Evolutionary conservation across 73 alveolate species (phyloP).

Genomic region (Symbiodinium pilosum): DNA sequence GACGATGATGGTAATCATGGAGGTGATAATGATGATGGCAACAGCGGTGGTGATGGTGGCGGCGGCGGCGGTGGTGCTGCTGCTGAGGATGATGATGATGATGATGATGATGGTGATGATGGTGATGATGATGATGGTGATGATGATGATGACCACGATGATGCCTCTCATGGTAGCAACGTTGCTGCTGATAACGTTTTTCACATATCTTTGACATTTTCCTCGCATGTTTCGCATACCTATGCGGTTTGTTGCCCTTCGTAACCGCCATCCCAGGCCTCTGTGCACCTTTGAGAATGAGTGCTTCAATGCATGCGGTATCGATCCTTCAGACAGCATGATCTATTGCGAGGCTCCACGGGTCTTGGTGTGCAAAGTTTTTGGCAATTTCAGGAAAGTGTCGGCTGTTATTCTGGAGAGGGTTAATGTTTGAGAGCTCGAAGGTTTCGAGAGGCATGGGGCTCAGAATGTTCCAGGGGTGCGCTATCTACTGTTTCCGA

Average conservation of each 20-base stretch:
- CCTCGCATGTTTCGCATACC: not conserved
- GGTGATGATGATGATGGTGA: not conserved
- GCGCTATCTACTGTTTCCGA: too few species aligned
- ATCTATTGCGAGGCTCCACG: not conserved
- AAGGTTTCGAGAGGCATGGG: too few species aligned
- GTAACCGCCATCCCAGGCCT: not conserved
- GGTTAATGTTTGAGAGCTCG: too few species aligned
- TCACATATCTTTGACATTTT: too few species aligned
- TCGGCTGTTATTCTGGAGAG: too few species aligned
- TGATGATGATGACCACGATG: not conserved
- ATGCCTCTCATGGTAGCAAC: not conserved
- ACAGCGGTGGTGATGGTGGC: not conserved
- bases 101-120: not conserved
- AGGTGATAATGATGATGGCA: not conserved
- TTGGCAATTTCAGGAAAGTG: too few species aligned
- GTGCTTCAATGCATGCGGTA: conserved; percentile 1
- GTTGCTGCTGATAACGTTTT: not conserved
- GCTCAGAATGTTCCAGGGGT: too few species aligned
- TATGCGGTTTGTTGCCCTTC: not conserved
- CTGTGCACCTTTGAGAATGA: not conserved
- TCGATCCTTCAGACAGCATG: not conserved
- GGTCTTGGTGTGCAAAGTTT: too few species aligned
- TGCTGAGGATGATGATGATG: too few species aligned
- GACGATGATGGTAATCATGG: not conserved
- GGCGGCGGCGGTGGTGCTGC: not conserved